Evolutionary conservation across 2,329 filamentous ascomycete species (phyloP), one percentile per base, ranked within the genome.

Genomic region (Trichoderma sp.): DNA sequence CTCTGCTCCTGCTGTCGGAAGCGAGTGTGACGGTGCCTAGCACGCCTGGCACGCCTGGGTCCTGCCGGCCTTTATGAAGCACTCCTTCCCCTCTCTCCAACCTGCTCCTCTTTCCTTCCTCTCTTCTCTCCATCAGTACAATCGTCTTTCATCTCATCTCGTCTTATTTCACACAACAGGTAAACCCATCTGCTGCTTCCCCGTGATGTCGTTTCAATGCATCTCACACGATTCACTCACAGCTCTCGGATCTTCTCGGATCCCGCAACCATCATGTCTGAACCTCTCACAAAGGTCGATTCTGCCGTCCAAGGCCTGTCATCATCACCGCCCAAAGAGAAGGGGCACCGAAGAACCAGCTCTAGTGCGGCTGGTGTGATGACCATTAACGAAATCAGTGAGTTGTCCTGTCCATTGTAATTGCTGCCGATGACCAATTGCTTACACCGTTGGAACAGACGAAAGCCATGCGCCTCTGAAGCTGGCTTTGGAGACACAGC

Each of bases 301-400:
- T 97, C 94, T 70, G 93, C 93, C 84, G 89, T 96, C 78, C 90
- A 93, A 79, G 92, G 93, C 81, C 81, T 94, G 76, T 87, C 88
- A 73, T 86, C 87, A 76, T 90, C 89, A 69, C 87, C 91, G 39
- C 84, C 86, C 69, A 87, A 90, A 78, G 90, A 93, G 79, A 87
- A 87, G 78, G 82, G 82, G 73, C 86, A 90, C 78, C 87, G 90
- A 75, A 88, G 93, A 82, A 83, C 85, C 71, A 94, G 92, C 80
- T 95, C 92, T 68, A 88, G 86, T 76, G 86, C 87, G 56, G 85
- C 90, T 71, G 92, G 91, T 74, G 79, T 81, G n/a, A 76, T 77
- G 72, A 97, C 94, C 82, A 91, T 97, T 82, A 89, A 89, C 75
- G 94, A 97, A 74, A 86, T 97, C 73, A 90, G 94, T 97, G 86